Evolutionary conservation across 2,329 filamentous ascomycete genomes (phyloP), one percentile per base, ranked within the genome.

Genomic region (Pseudogymnoascus sp.): DNA sequence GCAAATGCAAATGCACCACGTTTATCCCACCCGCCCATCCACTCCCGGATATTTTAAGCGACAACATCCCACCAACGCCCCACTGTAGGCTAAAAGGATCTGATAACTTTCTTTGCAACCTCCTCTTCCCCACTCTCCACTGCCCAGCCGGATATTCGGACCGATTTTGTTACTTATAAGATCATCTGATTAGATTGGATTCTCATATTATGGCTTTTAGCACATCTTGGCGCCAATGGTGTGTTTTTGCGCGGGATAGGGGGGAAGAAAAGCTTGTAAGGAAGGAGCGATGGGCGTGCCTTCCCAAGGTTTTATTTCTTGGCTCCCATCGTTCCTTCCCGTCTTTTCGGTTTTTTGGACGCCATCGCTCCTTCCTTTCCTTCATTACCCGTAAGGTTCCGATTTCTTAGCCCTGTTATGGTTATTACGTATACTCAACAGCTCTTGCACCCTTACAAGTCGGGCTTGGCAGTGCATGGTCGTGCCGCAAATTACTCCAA

Each of bases 1-100:
- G 25, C 20, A 62, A 57, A 63, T 64, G 43, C 25, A 54, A 33
- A 61, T 64, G 43, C n/a, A 54, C 16, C 43, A 50, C 3, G n/a
- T 16, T 1, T n/a, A 54, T 54, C 25, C 25, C 43, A 54, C 25
- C n/a, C 14, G 30, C 25, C n/a, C 43, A 54, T 54, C 43, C 43
- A 54, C 43, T 54, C 43, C 43, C 25, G 43, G 25, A 54, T 54
- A 54, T 54, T 54, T 54, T 54, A 54, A 54, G 43, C 25, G 43
- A 54, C 43, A 30, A 12, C 38, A 54, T 30, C 43, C 25, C 43
- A 54, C 43, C 25, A 30, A 16, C n/a, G 25, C 43, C 43, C 43
- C 43, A 54, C 43, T 11, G 25, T 30, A 54, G 25, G 43, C 25
- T 54, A 54, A 54, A 18, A 41, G 25, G 43, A 54, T 54, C 43